A percentile compares a stretch with the other conserved stretches of the same genome.
Evolutionary conservation across 1,284 basidiomycete genomes (phyloP).

Genomic region (Volvariella surrecta): DNA sequence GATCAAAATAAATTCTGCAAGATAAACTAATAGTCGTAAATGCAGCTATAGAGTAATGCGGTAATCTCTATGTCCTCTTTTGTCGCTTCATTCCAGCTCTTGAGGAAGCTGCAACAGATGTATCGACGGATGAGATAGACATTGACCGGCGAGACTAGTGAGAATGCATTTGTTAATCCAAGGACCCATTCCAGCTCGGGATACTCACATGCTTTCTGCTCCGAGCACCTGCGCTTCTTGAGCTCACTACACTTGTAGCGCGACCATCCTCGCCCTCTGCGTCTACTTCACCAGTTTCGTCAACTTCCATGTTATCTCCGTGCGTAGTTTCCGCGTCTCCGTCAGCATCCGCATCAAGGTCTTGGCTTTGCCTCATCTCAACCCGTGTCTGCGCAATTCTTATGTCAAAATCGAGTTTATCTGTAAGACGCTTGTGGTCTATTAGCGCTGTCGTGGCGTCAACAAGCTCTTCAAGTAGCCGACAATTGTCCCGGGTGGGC

Average conservation of each 20-base stretch:
- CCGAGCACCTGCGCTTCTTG: constrained; percentile 37
- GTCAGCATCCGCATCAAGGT: constrained; percentile 20
- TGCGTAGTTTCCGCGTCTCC: constrained; percentile 23
- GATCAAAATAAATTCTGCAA: no score
- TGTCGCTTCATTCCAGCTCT: constrained; percentile 49
- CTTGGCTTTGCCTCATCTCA: constrained; percentile 43
- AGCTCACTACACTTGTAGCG: constrained; percentile 58
- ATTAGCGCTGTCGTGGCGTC: constrained; percentile 66
- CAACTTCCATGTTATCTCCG: constrained; percentile 35
- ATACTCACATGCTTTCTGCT: constrained; percentile 50
- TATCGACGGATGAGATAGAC: constrained; percentile 62
- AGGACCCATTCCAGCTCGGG: constrained; percentile 1
- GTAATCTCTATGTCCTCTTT: constrained; percentile 32
- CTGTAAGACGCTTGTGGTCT: constrained; percentile 84
- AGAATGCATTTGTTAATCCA: background rate
- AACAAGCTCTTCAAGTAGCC: constrained; percentile 65
- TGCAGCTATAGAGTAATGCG: no score
- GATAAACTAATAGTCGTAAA: no score
- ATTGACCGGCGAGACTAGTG: constrained; percentile 47
- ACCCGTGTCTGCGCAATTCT: constrained; percentile 59
- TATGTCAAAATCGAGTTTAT: constrained; percentile 81
- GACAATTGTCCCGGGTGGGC: constrained; percentile 79
- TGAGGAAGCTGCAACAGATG: constrained; percentile 40
- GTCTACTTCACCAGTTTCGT: constrained; percentile 30
- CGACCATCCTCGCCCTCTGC: constrained; percentile 42